These are phyloP conservation scores for Astraeus odoratus DNA, from an alignment of 768 basidiomycete species.

Conservation along the genomic window DNA sequence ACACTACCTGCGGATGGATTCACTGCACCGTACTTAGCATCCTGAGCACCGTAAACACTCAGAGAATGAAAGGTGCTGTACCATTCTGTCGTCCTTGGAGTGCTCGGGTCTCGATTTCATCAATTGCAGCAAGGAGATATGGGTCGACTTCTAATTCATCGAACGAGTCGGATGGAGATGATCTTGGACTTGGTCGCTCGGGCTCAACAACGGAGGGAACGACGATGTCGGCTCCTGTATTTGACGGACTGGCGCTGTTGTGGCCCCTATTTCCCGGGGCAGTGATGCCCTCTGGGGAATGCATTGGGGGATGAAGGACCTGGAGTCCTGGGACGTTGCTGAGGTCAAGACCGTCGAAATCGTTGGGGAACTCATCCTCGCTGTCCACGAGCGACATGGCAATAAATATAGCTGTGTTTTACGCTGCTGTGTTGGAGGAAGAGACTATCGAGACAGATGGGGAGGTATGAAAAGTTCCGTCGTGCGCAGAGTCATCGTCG, in stretches of 20 bases:
- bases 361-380: constrained; percentile 53
- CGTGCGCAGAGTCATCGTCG: too few species aligned
- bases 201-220: neutral
- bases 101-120: constrained; percentile 37
- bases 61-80: neutral
- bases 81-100: constrained; percentile 9
- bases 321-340: constrained; percentile 31
- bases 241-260: neutral
- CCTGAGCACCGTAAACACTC: neutral
- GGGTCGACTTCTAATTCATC: constrained; percentile 17
- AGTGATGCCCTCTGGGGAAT: neutral
- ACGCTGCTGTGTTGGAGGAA: neutral
- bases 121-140: constrained; percentile 32
- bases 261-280: constrained; percentile 1
- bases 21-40: neutral
- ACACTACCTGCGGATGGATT: neutral
- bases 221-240: neutral
- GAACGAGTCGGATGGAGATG: constrained; percentile 1
- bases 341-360: constrained; percentile 44
- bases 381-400: constrained; percentile 21
- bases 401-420: neutral
- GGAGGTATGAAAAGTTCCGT: too few species aligned
- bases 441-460: too few species aligned
- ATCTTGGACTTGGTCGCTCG: constrained; percentile 1
- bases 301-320: neutral